Evolutionary conservation across 2,329 filamentous ascomycete species (phyloP).

Genomic region (Leptographium procerum): DNA sequence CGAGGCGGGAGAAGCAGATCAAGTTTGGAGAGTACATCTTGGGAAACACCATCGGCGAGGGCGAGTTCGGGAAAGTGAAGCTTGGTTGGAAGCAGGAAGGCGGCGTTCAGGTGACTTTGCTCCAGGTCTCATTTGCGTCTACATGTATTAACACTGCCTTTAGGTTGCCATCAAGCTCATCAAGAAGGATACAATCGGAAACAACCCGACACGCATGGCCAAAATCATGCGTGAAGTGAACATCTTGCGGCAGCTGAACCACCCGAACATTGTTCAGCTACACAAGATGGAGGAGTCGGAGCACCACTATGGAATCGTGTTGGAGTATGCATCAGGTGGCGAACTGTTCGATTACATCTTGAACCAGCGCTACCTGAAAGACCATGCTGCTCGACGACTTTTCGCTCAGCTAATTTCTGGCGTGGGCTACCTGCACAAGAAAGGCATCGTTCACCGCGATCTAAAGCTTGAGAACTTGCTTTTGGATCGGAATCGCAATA

Average conservation of each 20-base stretch:
- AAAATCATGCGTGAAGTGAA: conserved; percentile 97
- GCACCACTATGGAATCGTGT: conserved; percentile 91
- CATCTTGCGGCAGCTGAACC: conserved; percentile 74
- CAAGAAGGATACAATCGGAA: conserved; percentile 77
- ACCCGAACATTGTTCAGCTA: conserved; percentile 92
- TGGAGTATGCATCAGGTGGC: conserved; percentile 95
- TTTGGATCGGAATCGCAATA: conserved; percentile 92
- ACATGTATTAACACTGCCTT: background rate
- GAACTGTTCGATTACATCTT: conserved; percentile 98
- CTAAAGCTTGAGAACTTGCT: conserved; percentile 93
- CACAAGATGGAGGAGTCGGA: conserved; percentile 99
- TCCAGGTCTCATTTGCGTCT: background rate
- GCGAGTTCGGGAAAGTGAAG: conserved; percentile 98
- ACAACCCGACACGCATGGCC: conserved; percentile 76
- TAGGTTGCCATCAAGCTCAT: conserved; percentile 97
- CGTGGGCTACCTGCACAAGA: conserved; percentile 95
- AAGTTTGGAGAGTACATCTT: conserved; percentile 94
- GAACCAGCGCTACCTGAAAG: conserved; percentile 92
- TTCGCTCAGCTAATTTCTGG: conserved; percentile 95
- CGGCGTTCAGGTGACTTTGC: conserved; percentile 55
- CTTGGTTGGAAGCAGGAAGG: conserved; percentile 96
- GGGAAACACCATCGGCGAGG: conserved; percentile 91
- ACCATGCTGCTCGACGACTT: conserved; percentile 76
- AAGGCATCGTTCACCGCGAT: conserved; percentile 95
- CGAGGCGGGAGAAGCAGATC: conserved; percentile 57